Evolutionary conservation across 2,329 filamentous ascomycete species (phyloP), one percentile per base, ranked within the genome.

Genomic region (Orbilia blumenaviensis): DNA sequence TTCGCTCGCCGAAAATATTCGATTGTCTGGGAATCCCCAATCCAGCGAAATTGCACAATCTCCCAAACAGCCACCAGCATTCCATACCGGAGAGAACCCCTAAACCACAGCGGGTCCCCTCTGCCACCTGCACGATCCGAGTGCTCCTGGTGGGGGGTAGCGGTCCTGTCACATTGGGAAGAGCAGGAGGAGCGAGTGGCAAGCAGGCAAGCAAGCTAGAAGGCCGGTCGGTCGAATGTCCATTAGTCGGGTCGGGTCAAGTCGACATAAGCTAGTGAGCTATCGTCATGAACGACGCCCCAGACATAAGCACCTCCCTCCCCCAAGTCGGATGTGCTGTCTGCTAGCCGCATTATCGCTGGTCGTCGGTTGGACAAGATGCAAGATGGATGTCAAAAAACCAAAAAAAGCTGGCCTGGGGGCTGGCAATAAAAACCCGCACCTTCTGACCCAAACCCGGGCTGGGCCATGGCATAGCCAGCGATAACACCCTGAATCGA

Each of bases 281-380:
- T 56, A 60, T 66, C 69, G 56, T 74, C 69, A 67, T 67, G 69
- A 67, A 38, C 34, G 44, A 16, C 50, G 29, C 18, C 42, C 41
- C 52, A 62, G 29, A 62, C 56, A 62, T 10, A 67, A 64, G 63
- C 71, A 75, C 62, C 46, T 63, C 68, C 38, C 71, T 46, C 71
- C 68, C 38, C 71, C 54, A 54, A 63, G 48, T 68, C 48, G 71
- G 62, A 68, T 75, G 71, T 52, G 71, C 71, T 75, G 71, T 64
- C 36, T 63, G 46, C 67, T 63, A 72, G 58, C 58, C 48, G 58
- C 58, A 61, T 32, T 52, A 42, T 32, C 36, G 60, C 29, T 54
- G 32, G 46, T 23, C n/a, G n/a, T n/a, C 48, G 14, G 62, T 54
- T 56, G 62, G 46, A 56, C 48, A 23, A 38, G 62, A 66, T 25